Percentiles rank a stretch among this genome's conserved stretches.
Evolutionary conservation across 148 eudicot genomes (phyloP).

Genomic region (Polygonum maritimum): DNA sequence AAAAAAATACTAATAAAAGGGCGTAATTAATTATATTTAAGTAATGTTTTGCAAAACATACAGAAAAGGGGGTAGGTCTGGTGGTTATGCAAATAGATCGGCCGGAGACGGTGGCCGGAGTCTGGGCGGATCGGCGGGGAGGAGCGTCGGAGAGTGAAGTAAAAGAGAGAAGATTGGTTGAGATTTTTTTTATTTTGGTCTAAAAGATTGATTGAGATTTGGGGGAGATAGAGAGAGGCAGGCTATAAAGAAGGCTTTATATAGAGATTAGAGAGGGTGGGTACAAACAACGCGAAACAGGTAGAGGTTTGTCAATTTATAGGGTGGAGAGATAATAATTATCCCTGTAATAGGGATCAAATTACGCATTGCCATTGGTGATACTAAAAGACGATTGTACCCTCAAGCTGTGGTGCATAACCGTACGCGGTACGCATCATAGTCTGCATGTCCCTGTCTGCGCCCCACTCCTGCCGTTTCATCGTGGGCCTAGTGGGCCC

Average conservation of each 20-base stretch:
- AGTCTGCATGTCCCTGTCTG: background rate
- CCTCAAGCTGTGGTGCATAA: background rate
- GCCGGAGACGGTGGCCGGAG: background rate
- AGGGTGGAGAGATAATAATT: background rate
- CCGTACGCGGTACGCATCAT: background rate
- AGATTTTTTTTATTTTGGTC: no score
- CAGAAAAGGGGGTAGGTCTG: background rate
- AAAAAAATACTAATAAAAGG: background rate
- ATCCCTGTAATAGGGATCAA: background rate
- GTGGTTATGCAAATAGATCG: background rate
- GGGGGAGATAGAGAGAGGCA: background rate
- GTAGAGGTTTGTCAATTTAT: background rate
- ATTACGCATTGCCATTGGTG: background rate
- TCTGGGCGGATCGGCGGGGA: background rate
- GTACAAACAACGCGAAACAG: background rate
- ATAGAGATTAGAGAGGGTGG: background rate
- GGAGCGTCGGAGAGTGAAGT: background rate
- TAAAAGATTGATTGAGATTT: background rate
- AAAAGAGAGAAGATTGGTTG: background rate
- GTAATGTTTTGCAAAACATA: background rate
- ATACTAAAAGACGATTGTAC: background rate
- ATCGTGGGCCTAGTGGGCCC: background rate
- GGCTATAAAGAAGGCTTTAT: background rate
- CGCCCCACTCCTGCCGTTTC: background rate
- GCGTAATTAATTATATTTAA: background rate